Percentiles rank a stretch among this genome's conserved stretches.
Conservation (phyloP, 1,284 basidiomycete species). For the Rhodotorula sp. region DNA sequence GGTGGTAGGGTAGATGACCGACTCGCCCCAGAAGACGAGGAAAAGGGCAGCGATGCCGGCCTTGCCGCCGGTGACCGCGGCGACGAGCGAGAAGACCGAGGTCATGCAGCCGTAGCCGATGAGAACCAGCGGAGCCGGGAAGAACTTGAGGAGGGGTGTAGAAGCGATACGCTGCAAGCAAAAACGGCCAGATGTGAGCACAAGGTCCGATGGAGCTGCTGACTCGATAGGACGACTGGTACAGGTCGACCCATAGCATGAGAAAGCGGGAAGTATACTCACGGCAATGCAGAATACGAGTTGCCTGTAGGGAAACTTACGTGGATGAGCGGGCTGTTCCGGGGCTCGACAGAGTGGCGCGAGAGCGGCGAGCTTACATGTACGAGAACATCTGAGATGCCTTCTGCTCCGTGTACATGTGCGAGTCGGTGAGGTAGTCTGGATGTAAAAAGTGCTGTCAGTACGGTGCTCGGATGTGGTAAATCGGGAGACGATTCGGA, state of each 20-base stretch:
- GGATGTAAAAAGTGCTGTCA: neutral
- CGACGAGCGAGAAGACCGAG: slow-evolving; percentile 58
- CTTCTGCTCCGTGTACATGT: slow-evolving; percentile 57
- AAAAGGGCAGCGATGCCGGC: slow-evolving; percentile 65
- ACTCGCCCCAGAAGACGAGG: slow-evolving; percentile 61
- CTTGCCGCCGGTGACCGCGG: slow-evolving; percentile 58
- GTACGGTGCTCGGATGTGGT: neutral
- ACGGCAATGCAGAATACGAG: slow-evolving; percentile 65
- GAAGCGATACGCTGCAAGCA: slow-evolving; percentile 58
- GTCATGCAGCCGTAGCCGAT: slow-evolving; percentile 59
- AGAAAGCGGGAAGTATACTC: slow-evolving; percentile 51
- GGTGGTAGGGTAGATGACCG: slow-evolving; percentile 50
- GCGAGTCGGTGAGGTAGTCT: slow-evolving; percentile 56
- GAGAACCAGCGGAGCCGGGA: slow-evolving; percentile 66
- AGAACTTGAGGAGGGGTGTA: slow-evolving; percentile 60
- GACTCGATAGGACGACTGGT: neutral
- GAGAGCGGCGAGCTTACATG: slow-evolving; percentile 47
- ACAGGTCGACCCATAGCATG: neutral
- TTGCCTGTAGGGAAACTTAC: slow-evolving; percentile 47
- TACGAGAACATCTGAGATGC: slow-evolving; percentile 68
- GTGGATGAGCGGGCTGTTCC: too few relatives aligned
- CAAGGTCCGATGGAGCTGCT: neutral
- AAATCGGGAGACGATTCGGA: neutral
- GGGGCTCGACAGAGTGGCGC: too few relatives aligned
- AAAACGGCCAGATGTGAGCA: neutral